Base-by-base conservation (phyloP, 2,329 filamentous ascomycete genomes). In the Penicillium griseofulvum region DNA sequence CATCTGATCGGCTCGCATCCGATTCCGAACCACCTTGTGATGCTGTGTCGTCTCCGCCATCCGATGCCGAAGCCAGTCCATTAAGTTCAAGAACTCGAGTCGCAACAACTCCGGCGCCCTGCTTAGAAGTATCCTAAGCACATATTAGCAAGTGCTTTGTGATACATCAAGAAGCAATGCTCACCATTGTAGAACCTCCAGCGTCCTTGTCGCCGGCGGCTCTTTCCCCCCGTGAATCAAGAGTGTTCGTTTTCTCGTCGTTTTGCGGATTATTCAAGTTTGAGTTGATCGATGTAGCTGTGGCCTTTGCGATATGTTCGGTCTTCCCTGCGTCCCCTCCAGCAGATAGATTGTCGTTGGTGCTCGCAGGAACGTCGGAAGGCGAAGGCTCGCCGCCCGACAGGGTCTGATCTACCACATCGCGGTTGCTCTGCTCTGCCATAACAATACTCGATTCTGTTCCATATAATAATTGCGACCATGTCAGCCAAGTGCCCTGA, bases 381-480 rank as follows among this genome's bases (percentile, higher is more conserved):
- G 82, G 81, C 80, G 80, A 80, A 72, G 76, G 73, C 73, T 80
- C 82, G 80, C 82, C 82, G 78, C 83, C 80, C 83, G 84, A 87
- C 84, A 81, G 79, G 79, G 82, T 80, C 81, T 85, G 80, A 79
- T 84, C 84, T 85, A 87, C 84, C 84, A 86, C 84, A 87, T 87
- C 81, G 77, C 85, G 83, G 81, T 78, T 80, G 72, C 77, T 82
- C 82, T 84, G 81, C 83, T 86, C 84, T 86, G 84, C 84, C 84
- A 87, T 87, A 86, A 87, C 84, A 87, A 83, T 78, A 74, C 78
- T 74, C 74, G 77, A 73, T 73, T 74, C 80, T 81, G 74, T 58
- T 52, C 52, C 58, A 48, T 60, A 57, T 51, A 58, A 52, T 58
- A 52, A 63, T 60, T 65, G 66, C 63, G 64, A 69, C 64, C 70